phyloP scores from a whole-genome alignment of 2,329 filamentous ascomycete genomes.

The Hymenotorrendiella dingleyae region DNA sequence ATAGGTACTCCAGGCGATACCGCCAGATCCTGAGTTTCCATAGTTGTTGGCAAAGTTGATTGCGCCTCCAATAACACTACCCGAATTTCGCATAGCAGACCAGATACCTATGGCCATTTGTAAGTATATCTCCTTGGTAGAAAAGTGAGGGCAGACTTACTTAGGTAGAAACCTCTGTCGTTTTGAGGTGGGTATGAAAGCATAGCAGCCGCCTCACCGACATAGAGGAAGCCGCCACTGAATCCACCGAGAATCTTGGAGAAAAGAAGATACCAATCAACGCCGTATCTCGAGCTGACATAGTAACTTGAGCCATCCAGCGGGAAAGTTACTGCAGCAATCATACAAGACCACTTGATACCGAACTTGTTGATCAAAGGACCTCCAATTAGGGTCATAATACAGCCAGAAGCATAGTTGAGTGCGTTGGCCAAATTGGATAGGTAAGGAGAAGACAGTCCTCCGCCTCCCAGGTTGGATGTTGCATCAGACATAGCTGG shows the following conservation, averaged over 20 bases:
- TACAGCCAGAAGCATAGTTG: conserved; percentile 10
- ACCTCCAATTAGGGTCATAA: conserved; percentile 27
- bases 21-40: conserved; percentile 48
- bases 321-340: conserved; percentile 32
- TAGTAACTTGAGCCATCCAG: conserved; percentile 51
- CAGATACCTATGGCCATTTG: conserved; percentile 50
- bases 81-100: conserved; percentile 51
- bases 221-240: conserved; percentile 29
- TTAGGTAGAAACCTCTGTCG: conserved; percentile 31
- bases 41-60: conserved; percentile 64
- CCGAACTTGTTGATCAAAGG: conserved; percentile 36
- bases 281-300: conserved; percentile 62
- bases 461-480: conserved; percentile 15
- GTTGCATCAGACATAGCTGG: conserved; percentile 18
- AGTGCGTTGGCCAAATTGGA: conserved; percentile 15
- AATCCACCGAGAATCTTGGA: conserved; percentile 31
- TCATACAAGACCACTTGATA: conserved; percentile 34
- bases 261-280: conserved; percentile 60
- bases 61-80: conserved; percentile 64
- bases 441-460: conserved; percentile 13
- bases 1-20: conserved; percentile 63
- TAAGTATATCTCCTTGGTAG: not conserved
- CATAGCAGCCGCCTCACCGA: conserved; percentile 34
- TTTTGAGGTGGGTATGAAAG: conserved; percentile 32
- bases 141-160: not conserved